A percentile compares a stretch with the other conserved stretches of the same genome.
phyloP scores from a whole-genome alignment of 805 yeast species.

The Saitoella complicata region DNA sequence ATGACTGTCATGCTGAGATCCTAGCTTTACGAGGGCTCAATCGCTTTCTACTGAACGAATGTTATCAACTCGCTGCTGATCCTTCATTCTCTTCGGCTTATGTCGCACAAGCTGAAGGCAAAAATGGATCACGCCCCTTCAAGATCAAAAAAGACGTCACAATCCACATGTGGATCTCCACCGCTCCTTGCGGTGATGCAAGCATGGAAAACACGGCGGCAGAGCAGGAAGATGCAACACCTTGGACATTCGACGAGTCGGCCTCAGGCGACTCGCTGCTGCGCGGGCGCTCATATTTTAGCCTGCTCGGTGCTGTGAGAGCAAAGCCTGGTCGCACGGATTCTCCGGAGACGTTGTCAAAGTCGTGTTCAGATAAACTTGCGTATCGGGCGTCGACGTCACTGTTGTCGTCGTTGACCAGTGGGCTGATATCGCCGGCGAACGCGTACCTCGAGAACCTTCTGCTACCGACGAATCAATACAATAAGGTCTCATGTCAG shows the following conservation, averaged over 20 bases:
- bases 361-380: constrained; percentile 81
- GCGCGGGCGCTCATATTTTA: constrained; percentile 54
- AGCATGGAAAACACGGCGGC: constrained; percentile 37
- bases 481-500: no score
- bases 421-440: constrained; percentile 12
- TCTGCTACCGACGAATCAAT: no score
- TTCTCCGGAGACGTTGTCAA: constrained; percentile 53
- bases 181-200: constrained; percentile 84
- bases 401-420: constrained; percentile 18
- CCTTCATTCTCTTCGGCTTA: constrained; percentile 1
- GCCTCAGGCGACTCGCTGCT: constrained; percentile 9
- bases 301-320: constrained; percentile 47
- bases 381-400: constrained; percentile 38
- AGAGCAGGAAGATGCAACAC: constrained; percentile 4
- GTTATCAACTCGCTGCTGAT: constrained; percentile 10
- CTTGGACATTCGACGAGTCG: constrained; percentile 5
- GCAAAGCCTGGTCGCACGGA: constrained; percentile 83
- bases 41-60: constrained; percentile 36
- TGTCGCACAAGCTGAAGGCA: constrained; percentile 4
- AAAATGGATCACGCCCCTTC: constrained; percentile 15
- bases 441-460: constrained; percentile 13
- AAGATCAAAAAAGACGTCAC: constrained; percentile 24
- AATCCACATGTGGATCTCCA: constrained; percentile 51
- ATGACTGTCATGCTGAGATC: constrained; percentile 85
- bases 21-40: constrained; percentile 59